Conservation (phyloP, 768 basidiomycete species). For the Tulasnella sp. region DNA sequence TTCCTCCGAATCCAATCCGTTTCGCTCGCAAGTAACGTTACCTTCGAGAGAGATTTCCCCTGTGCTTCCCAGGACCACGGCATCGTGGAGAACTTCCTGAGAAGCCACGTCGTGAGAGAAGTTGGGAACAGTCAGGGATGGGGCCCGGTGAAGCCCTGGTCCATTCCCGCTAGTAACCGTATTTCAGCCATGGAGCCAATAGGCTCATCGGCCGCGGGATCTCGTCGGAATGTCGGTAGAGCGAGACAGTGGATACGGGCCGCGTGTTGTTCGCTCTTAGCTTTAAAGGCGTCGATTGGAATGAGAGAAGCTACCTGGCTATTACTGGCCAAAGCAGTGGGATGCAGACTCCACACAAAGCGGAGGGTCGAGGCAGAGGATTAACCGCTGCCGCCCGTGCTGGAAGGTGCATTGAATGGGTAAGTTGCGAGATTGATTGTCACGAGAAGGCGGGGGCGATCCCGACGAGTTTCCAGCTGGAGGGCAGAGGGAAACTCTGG, state of each 20-base stretch:
- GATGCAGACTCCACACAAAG: neutral
- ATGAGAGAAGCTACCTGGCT: slow-evolving; percentile 1
- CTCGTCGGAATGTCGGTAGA: neutral
- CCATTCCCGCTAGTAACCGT: neutral
- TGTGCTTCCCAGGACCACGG: neutral
- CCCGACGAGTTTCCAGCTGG: neutral
- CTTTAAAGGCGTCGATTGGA: neutral
- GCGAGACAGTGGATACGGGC: neutral
- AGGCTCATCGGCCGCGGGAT: neutral
- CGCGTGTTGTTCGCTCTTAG: neutral
- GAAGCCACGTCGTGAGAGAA: neutral
- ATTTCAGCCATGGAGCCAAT: neutral
- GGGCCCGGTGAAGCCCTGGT: neutral
- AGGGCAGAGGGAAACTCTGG: neutral
- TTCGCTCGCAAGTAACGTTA: neutral
- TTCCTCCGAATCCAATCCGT: neutral
- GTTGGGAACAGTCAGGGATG: neutral
- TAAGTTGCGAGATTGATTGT: slow-evolving; percentile 1
- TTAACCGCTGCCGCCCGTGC: neutral
- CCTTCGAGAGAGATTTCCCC: neutral
- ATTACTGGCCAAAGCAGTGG: neutral
- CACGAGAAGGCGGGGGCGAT: neutral
- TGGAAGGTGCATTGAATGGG: slow-evolving; percentile 9
- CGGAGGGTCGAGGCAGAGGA: slow-evolving; percentile 6
- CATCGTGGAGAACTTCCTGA: neutral